A percentile compares a stretch with the other conserved stretches of the same genome.
Evolutionary conservation across 257 asterid species (phyloP).

Genomic region (Penstemon davidsonii): DNA sequence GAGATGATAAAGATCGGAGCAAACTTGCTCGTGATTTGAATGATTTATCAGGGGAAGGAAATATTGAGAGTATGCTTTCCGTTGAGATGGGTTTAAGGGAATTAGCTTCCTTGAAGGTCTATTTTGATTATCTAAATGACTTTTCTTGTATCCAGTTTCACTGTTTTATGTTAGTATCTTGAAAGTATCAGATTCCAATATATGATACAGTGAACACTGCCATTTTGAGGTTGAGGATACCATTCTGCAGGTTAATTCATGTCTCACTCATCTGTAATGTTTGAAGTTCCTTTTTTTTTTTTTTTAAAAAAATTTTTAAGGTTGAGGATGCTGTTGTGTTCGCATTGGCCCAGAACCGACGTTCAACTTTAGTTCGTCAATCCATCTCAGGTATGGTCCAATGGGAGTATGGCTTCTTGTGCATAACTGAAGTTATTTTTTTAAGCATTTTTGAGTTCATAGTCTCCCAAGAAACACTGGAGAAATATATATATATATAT

Average conservation of each 20-base stretch:
- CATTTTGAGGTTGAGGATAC: constrained; percentile 16
- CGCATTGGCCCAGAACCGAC: constrained; percentile 72
- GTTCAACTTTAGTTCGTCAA: constrained; percentile 75
- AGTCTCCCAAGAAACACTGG: constrained; percentile 6
- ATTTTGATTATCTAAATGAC: constrained; percentile 12
- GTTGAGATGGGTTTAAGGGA: constrained; percentile 99
- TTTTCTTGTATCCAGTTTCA: constrained; percentile 16
- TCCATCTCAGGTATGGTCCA: constrained; percentile 56
- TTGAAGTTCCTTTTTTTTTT: neutral
- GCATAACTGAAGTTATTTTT: neutral
- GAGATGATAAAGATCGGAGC: constrained; percentile 50
- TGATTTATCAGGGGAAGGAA: constrained; percentile 97
- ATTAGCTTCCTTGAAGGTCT: constrained; percentile 93
- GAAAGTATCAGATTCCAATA: neutral
- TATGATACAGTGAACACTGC: neutral
- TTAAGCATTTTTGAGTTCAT: constrained; percentile 1
- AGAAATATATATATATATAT: no score
- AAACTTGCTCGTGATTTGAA: constrained; percentile 65
- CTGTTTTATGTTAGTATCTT: constrained; percentile 22
- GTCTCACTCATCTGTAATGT: constrained; percentile 32
- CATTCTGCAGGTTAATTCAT: constrained; percentile 15
- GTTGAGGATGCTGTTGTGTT: constrained; percentile 94
- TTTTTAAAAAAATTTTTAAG: constrained; percentile 29
- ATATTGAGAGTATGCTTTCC: constrained; percentile 96
- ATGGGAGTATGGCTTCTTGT: constrained; percentile 8